Base-by-base conservation (phyloP, 257 asterid genomes). In the Jasminum sambac region DNA sequence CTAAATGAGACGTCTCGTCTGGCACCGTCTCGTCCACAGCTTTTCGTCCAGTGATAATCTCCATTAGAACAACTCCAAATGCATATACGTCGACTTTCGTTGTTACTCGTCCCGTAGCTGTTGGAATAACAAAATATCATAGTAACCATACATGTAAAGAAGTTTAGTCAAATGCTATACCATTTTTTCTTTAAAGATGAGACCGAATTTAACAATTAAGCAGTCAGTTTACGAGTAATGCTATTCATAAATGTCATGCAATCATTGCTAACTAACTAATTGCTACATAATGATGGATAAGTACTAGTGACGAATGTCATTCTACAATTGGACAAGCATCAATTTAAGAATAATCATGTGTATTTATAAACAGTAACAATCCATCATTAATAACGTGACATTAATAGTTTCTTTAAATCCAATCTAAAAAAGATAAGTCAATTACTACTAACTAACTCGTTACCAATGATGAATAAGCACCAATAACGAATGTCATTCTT, bases 41-140 rank as follows among this genome's bases (percentile, higher is more conserved):
- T 82, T 88, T 88, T 71, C 96, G 73, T 37, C 99, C 99, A 0
- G 97, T 88, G 38, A 94, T 76, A 19, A 91, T 84, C 87, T 94
- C 99, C 97, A 89, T 91, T n/a, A 94, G 43, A 61, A 91, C 95
- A 16, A 94, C 90, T 57, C 99, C 99, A 34, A 89, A 91, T 13
- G 99, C 99, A 46, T 94, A 94, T 0, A 94, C 97, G n/a, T 94
- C 97, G 0, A 91, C 97, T 68, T 91, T 94, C 36, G 96, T 91
- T 11, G 98, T 94, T 65, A 94, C 98, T 80, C 98, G 77, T 69
- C 99, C 97, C 5, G 97, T 94, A 26, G 97, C 97, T 94, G 91
- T 63, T 25, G 36, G 44, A 50, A 64, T 46, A 69, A 50, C 61
- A 26, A 48, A 24, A 63, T 12, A 1, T 5, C 26, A 58, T 6